Evolutionary conservation across 805 yeast species (phyloP), one percentile per base, ranked within the genome.

Genomic region (Candida arabinofermentans): DNA sequence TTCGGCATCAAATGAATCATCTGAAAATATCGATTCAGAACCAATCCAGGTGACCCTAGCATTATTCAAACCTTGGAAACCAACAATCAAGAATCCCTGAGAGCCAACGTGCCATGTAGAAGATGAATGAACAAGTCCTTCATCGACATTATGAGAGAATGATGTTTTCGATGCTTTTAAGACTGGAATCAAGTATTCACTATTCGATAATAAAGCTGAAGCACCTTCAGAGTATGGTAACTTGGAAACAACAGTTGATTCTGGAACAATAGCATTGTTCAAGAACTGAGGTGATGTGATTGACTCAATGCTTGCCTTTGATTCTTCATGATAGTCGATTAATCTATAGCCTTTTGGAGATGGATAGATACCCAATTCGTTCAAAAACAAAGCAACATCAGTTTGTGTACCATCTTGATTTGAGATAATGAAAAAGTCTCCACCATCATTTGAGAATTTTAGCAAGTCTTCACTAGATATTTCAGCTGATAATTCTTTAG

Each of bases 1-100:
- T 8, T 59, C 58, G n/a, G 61, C 57, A 30, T 57, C 54, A 41
- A 62, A 64, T 14, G 60, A 49, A 14, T 51, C 53, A 50, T 77
- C 67, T 24, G 54, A 61, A 35, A 90, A 67, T 37, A 85, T 65
- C 17, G 71, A 69, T 22, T 66, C 67, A 35, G 84, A 72, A n/a
- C 97, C 98, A 14, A 83, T 54, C 96, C 97, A 88, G 10, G 74
- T 58, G 34, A 79, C 71, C 53, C 99, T 79, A 2, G 95, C 86
- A 57, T 86, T 87, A 58, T 77, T 77, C 42, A 79, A 70, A 36
- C 83, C 83, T 68, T 93, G 99, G 54, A 87, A 75, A 1, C 81
- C 93, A 8, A 79, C 95, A 18, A 81, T 77, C 39, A 86, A 59
- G 59, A 69, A 82, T 4, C 87, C 89, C 65, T 90, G 95, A 33